These are phyloP conservation scores for Globisporangium solare DNA, from an alignment of 352 stramenopile species.

Conservation along the genomic window DNA sequence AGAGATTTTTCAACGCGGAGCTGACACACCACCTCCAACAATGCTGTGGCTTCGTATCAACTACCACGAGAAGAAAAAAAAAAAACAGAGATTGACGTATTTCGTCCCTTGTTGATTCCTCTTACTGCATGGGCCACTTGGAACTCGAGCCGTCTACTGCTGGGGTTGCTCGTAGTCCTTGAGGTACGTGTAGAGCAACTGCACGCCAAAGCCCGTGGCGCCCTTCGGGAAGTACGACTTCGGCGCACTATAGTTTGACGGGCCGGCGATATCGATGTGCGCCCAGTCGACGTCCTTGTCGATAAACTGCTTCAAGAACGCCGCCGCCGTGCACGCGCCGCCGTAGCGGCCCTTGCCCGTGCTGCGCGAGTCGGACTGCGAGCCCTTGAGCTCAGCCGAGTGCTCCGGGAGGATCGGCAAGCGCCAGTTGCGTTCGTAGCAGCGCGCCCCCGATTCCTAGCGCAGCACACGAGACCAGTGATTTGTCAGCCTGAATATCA, in stretches of 20 bases:
- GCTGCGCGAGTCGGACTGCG: conserved; percentile 78
- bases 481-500: no score
- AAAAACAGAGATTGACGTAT: no score
- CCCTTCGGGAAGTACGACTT: conserved; percentile 86
- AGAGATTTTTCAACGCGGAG: no score
- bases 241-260: conserved; percentile 72
- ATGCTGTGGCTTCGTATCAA: no score
- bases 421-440: conserved; percentile 86
- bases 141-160: neutral
- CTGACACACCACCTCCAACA: no score
- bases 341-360: conserved; percentile 73
- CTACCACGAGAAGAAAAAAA: no score
- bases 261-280: conserved; percentile 88
- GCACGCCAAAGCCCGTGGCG: conserved; percentile 85
- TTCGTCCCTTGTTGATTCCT: no score
- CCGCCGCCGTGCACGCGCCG: conserved; percentile 78
- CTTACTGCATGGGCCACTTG: no score
- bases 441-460: conserved; percentile 45
- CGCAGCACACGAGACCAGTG: neutral
- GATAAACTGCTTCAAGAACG: conserved; percentile 88
- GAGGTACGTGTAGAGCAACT: conserved; percentile 82
- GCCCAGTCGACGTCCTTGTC: conserved; percentile 84
- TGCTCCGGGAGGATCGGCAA: conserved; percentile 87
- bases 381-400: conserved; percentile 73
- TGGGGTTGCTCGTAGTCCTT: conserved; percentile 65